Evolutionary conservation across 169 alveolate species (phyloP), one percentile per base, ranked within the genome.

Genomic region (Cryptosporidium sp.): DNA sequence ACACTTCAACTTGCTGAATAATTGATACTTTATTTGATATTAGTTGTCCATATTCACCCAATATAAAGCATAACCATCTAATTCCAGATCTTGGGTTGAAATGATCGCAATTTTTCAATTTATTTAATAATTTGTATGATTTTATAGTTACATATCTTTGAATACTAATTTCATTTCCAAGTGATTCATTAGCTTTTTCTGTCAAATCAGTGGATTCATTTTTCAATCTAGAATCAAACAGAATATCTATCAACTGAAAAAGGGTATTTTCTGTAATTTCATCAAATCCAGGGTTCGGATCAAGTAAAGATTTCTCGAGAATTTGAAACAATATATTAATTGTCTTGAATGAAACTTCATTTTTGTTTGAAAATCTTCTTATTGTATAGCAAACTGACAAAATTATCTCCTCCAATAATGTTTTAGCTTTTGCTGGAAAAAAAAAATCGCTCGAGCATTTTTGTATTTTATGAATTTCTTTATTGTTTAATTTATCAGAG

Each of bases 1-100:
- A 50, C 16, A 35, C 45, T 23, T 41, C 89, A 80, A 80, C 75
- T 29, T 80, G 89, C 21, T 62, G 37, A 35, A 65, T 61, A 16
- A 80, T 62, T 6, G 89, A 31, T 16, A 62, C 29, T 80, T 59
- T 80, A 59, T 62, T 61, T 23, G 89, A 62, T 26, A 80, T 55
- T 31, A 65, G n/a, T 3, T 59, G 41, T 43, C 89, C 89, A 62
- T 80, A 80, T 67, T 80, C 89, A 12, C 89, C 89, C 14, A 80
- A 33, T 12, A 80, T 8, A 48, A 62, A 80, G 21, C 89, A 80
- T 26, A 80, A 31, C 89, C 89, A 80, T 43, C 89, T 58, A 18
- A 80, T 80, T n/a, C 89, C 89, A 26, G 51, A 61, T 26, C 2
- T 35, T 29, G 37, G 41, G 59, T 29, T 59, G 14, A 80, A 80